Percentiles rank a stretch among this genome's conserved stretches.
phyloP scores from a whole-genome alignment of 2,329 filamentous ascomycete species.

The Fusarium chlamydosporum region DNA sequence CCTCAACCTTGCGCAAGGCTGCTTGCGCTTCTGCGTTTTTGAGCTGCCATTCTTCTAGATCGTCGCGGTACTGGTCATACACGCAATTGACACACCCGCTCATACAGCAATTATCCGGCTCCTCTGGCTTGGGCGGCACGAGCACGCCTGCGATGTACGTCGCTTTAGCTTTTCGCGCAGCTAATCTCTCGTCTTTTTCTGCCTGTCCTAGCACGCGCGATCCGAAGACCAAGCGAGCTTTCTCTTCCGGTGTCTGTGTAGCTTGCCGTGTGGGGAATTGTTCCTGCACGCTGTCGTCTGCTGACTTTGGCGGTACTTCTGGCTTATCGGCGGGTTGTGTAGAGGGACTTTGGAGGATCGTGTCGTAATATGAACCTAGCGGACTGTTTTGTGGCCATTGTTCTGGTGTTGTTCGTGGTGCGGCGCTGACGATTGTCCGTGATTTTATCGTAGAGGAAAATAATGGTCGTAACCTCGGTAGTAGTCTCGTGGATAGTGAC shows the following conservation, averaged over 20 bases:
- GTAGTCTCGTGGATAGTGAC: slow-evolving; percentile 52
- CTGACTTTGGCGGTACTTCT: slow-evolving; percentile 61
- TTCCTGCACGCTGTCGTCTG: slow-evolving; percentile 47
- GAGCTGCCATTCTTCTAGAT: slow-evolving; percentile 88
- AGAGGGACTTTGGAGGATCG: slow-evolving; percentile 65
- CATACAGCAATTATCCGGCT: slow-evolving; percentile 99
- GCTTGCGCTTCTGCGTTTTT: slow-evolving; percentile 74
- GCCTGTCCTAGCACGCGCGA: slow-evolving; percentile 81
- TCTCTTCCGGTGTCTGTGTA: slow-evolving; percentile 64
- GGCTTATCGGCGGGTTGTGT: slow-evolving; percentile 59
- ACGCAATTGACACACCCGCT: slow-evolving; percentile 98
- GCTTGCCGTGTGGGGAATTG: slow-evolving; percentile 38
- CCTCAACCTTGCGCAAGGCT: slow-evolving; percentile 59
- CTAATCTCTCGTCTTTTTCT: slow-evolving; percentile 73
- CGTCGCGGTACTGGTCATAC: slow-evolving; percentile 92
- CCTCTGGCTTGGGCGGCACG: slow-evolving; percentile 85
- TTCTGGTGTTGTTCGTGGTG: slow-evolving; percentile 42
- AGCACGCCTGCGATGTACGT: slow-evolving; percentile 81
- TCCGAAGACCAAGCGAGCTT: slow-evolving; percentile 82
- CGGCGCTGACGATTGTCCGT: slow-evolving; percentile 52
- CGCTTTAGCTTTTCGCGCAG: slow-evolving; percentile 70
- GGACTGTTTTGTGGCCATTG: slow-evolving; percentile 60
- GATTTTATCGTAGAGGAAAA: slow-evolving; percentile 39
- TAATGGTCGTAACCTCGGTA: slow-evolving; percentile 53
- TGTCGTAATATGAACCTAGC: slow-evolving; percentile 71